phyloP scores from a whole-genome alignment of 768 basidiomycete species.

The Phlebiopsis flavidoalba region DNA sequence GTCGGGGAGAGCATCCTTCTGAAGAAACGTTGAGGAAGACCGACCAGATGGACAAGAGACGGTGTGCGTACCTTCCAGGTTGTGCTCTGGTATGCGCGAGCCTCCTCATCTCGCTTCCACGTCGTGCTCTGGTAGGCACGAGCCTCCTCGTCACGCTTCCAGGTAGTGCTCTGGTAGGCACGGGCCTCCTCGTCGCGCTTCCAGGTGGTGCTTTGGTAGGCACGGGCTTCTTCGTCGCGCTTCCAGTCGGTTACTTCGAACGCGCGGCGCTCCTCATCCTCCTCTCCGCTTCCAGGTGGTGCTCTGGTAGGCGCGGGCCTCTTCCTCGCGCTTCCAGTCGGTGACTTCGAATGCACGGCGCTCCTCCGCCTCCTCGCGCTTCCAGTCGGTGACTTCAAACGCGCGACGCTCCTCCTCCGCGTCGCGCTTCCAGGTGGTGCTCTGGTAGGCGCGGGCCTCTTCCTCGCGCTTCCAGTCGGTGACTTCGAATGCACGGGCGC shows the following conservation, averaged over 20 bases:
- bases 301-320: neutral
- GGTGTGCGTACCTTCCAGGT: neutral
- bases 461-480: slow-evolving; percentile 1
- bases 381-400: neutral
- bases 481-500: neutral
- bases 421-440: neutral
- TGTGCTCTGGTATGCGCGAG: neutral
- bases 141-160: slow-evolving; percentile 7
- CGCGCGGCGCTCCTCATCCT: neutral
- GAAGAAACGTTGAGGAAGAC: neutral
- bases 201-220: slow-evolving; percentile 3
- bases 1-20: neutral
- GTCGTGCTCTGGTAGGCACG: slow-evolving; percentile 15
- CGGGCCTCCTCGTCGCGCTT: neutral
- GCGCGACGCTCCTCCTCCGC: neutral
- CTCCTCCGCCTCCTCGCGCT: neutral
- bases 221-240: slow-evolving; percentile 4
- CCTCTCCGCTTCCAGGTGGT: neutral
- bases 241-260: neutral
- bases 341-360: neutral
- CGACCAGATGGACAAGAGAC: neutral
- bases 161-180: neutral
- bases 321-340: neutral
- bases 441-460: neutral
- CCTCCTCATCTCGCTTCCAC: slow-evolving; percentile 15